Evolutionary conservation across 192 early-diverging fungal species (phyloP), one percentile per base, ranked within the genome.

Genomic region (Coemansia pectinata): DNA sequence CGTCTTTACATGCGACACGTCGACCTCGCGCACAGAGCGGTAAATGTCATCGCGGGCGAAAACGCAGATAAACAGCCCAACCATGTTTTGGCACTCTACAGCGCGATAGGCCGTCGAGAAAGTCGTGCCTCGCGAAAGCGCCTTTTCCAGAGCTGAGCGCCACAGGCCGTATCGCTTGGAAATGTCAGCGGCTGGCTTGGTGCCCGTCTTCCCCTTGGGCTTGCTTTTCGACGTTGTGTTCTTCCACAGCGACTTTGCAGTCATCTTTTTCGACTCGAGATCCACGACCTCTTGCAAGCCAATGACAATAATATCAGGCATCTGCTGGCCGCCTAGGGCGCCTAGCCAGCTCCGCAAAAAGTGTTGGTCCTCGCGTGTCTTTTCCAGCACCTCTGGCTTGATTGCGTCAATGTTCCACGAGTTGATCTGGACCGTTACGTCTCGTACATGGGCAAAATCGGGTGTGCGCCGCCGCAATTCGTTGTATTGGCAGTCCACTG

Each of bases 271-370:
- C 58, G 62, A 85, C 80, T 84, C 93, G 40, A 99, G 84, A 71
- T 99, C 93, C 10, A 99, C 97, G 47, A 99, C 90, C 79, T 99
- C 98, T 72, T 99, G 96, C 66, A 98, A 90, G 25, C 95, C 97
- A 70, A 99, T 89, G 0, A 91, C 91, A 39, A 90, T 87, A 3
- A 98, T 62, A 57, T 98, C 90, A 0, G 96, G 95, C 29, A 81
- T 68, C 34, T 88, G 88, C n/a, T 61, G 59, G 36, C 82, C 77
- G 34, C 80, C 74, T n/a, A 72, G 55, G 44, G 69, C 69, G 12
- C 63, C 66, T 25, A 82, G 72, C 81, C 86, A 83, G 21, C 63
- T 42, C 27, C 23, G 41, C 60, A 78, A 48, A 31, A 71, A 81
- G n/a, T 62, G 63, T 42, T 66, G 69, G 58, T 62, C 86, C 29